A percentile compares a stretch with the other conserved stretches of the same genome.
Conservation (phyloP, 208 protist species). For the Acanthamoeba triangularis region DNA sequence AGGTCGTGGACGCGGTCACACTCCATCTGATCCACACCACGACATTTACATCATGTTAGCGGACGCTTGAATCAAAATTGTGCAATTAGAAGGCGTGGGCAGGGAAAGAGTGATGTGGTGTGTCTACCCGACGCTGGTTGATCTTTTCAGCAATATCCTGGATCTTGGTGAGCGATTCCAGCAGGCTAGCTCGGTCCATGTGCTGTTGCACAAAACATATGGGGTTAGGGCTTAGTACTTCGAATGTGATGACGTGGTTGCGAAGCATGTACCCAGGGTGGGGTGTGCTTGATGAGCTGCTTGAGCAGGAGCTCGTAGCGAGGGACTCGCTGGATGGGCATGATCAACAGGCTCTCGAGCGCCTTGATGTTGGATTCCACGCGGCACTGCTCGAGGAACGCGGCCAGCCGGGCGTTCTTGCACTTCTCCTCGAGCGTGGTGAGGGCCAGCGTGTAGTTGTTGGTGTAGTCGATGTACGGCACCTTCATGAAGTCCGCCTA, state of each 20-base stretch:
- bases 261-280: not conserved
- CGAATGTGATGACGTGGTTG: too few species aligned
- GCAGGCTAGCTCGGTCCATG: not conserved
- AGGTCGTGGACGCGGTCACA: conserved; percentile 6
- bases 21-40: not conserved
- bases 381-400: conserved; percentile 1
- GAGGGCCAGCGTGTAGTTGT: conserved; percentile 36
- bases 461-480: conserved; percentile 42
- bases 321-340: conserved; percentile 2
- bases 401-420: not conserved
- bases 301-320: conserved; percentile 35
- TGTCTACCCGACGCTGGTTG: not conserved
- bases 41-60: too few species aligned
- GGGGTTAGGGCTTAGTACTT: too few species aligned
- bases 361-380: not conserved
- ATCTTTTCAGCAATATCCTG: not conserved
- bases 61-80: too few species aligned
- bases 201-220: not conserved
- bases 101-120: too few species aligned
- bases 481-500: conserved; percentile 9
- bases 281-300: conserved; percentile 12
- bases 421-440: conserved; percentile 31
- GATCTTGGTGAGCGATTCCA: not conserved
- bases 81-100: too few species aligned
- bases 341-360: not conserved